Evolutionary conservation across 257 asterid species (phyloP).

Genomic region (Nicotiana noctiflora): DNA sequence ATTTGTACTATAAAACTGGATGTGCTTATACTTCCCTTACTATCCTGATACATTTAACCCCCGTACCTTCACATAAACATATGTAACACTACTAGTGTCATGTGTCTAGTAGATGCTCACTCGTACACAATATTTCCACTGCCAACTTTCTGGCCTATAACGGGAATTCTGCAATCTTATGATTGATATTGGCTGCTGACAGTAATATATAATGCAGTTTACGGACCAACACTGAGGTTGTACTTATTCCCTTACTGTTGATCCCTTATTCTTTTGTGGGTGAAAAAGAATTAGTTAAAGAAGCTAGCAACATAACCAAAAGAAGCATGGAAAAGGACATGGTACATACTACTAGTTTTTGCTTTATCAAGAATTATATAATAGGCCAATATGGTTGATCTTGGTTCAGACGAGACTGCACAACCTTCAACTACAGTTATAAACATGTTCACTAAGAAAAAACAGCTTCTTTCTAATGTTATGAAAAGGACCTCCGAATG

Average conservation of each 20-base stretch:
- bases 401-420: slow-evolving; percentile 21
- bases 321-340: slow-evolving; percentile 2
- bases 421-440: slow-evolving; percentile 1
- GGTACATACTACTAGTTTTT: background rate
- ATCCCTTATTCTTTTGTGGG: too few relatives aligned
- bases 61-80: background rate
- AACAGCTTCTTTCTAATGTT: slow-evolving; percentile 63
- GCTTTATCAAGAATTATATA: background rate
- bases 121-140: background rate
- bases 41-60: background rate
- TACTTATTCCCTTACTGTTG: background rate
- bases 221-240: background rate
- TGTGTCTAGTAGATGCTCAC: background rate
- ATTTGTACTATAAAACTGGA: background rate
- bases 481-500: slow-evolving; percentile 85
- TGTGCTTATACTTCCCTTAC: background rate
- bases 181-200: slow-evolving; percentile 10
- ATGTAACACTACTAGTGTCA: background rate
- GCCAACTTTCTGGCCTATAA: background rate
- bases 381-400: slow-evolving; percentile 18
- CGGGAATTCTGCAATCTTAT: slow-evolving; percentile 20
- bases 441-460: slow-evolving; percentile 45
- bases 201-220: background rate
- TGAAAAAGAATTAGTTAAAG: too few relatives aligned
- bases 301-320: too few relatives aligned